Conservation (phyloP, 805 yeast species). For the Sugiyamaella americana region DNA sequence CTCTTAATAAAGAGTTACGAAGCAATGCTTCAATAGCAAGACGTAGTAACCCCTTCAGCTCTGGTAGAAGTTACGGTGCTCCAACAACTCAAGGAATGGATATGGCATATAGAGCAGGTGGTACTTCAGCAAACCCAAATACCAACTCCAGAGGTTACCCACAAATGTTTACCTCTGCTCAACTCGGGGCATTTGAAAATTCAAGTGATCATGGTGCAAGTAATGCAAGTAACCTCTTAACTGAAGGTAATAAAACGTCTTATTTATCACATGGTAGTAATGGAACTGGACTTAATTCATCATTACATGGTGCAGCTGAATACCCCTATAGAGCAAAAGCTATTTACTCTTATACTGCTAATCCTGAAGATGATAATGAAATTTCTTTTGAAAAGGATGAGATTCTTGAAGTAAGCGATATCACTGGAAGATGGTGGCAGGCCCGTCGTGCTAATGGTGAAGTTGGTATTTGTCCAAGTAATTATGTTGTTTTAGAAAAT, state of each 20-base stretch:
- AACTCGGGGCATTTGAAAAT: conserved; percentile 37
- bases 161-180: conserved; percentile 33
- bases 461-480: conserved; percentile 94
- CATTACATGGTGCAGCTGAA: conserved; percentile 32
- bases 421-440: conserved; percentile 98
- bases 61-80: conserved; percentile 7
- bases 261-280: conserved; percentile 10
- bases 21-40: conserved; percentile 2
- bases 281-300: conserved; percentile 8
- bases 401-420: conserved; percentile 83
- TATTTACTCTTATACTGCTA: conserved; percentile 79
- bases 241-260: conserved; percentile 8
- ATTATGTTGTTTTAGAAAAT: conserved; percentile 63
- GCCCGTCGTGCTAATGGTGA: conserved; percentile 86
- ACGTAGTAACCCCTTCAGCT: conserved; percentile 1
- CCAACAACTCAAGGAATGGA: conserved; percentile 6
- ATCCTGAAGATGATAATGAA: conserved; percentile 89
- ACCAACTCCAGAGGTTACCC: conserved; percentile 12
- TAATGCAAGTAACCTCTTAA: background rate
- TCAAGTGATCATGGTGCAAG: conserved; percentile 22
- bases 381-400: conserved; percentile 87
- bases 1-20: conserved; percentile 35
- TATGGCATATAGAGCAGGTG: conserved; percentile 15
- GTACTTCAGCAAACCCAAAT: conserved; percentile 4
- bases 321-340: conserved; percentile 87